Conservation (phyloP, 176 grass and related monocot genomes). For the Rhynchospora pubera region DNA sequence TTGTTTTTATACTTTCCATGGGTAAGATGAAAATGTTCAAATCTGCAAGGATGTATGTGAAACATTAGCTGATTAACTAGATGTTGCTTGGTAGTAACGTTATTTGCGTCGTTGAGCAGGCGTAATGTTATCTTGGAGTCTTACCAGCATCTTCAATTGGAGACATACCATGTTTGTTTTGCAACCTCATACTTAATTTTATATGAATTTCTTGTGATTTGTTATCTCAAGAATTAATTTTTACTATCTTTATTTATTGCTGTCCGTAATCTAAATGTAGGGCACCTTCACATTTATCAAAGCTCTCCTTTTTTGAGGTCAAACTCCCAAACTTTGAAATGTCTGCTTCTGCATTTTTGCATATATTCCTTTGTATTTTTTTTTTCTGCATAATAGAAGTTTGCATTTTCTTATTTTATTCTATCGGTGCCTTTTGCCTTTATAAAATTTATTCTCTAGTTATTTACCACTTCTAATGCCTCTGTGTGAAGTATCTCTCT, state of each 20-base stretch:
- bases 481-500: slow-evolving; percentile 11
- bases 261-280: slow-evolving; percentile 59
- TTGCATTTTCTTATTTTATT: slow-evolving; percentile 21
- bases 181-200: slow-evolving; percentile 60
- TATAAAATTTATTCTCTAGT: neutral
- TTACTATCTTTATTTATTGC: slow-evolving; percentile 50
- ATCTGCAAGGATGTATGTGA: slow-evolving; percentile 38
- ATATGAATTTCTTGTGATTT: slow-evolving; percentile 56
- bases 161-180: slow-evolving; percentile 97
- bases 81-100: slow-evolving; percentile 63
- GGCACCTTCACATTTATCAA: slow-evolving; percentile 66
- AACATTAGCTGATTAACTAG: slow-evolving; percentile 57
- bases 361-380: slow-evolving; percentile 28
- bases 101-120: slow-evolving; percentile 99
- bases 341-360: slow-evolving; percentile 35
- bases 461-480: slow-evolving; percentile 12
- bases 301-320: slow-evolving; percentile 71
- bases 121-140: slow-evolving; percentile 83
- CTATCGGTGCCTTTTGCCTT: slow-evolving; percentile 17
- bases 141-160: slow-evolving; percentile 95
- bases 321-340: slow-evolving; percentile 70
- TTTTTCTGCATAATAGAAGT: slow-evolving; percentile 15
- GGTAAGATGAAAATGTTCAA: slow-evolving; percentile 1
- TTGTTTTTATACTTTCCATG: neutral
- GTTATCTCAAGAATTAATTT: slow-evolving; percentile 51